phyloP scores from a whole-genome alignment of 306 rosid genomes.

The Acacia melanoxylon region DNA sequence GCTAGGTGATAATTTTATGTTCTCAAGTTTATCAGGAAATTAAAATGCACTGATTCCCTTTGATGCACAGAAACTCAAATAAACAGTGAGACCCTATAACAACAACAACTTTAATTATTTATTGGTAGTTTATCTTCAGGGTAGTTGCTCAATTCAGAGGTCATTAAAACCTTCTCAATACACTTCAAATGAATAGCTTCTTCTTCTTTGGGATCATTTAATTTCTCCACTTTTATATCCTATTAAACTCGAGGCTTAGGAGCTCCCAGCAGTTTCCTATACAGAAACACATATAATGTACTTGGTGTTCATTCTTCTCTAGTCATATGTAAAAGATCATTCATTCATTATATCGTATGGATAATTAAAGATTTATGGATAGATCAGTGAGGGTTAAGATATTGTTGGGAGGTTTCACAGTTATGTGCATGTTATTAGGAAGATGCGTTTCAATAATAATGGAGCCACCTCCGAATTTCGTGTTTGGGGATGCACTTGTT shows the following conservation, averaged over 20 bases:
- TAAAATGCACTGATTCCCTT: background rate
- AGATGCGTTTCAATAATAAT: constrained; percentile 34
- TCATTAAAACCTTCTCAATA: constrained; percentile 16
- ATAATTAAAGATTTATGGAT: constrained; percentile 7
- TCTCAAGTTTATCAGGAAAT: background rate
- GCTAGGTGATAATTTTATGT: background rate
- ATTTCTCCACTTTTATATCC: too few relatives aligned
- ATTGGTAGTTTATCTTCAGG: background rate
- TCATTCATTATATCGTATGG: too few relatives aligned
- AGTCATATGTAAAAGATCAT: background rate
- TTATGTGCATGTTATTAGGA: constrained; percentile 27
- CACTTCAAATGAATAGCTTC: background rate
- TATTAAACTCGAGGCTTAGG: too few relatives aligned
- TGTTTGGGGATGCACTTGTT: constrained; percentile 75
- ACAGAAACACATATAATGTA: too few relatives aligned
- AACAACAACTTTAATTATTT: background rate
- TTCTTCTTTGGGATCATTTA: too few relatives aligned
- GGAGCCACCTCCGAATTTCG: constrained; percentile 54
- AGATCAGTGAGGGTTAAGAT: constrained; percentile 15
- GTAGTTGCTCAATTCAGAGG: constrained; percentile 25
- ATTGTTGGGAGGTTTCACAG: constrained; percentile 19
- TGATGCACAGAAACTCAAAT: background rate
- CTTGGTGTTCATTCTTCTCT: background rate
- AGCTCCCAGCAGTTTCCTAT: too few relatives aligned
- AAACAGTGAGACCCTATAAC: too few relatives aligned